phyloP scores from a whole-genome alignment of 2,329 filamentous ascomycete species.

The Aspergillus caelatus region DNA sequence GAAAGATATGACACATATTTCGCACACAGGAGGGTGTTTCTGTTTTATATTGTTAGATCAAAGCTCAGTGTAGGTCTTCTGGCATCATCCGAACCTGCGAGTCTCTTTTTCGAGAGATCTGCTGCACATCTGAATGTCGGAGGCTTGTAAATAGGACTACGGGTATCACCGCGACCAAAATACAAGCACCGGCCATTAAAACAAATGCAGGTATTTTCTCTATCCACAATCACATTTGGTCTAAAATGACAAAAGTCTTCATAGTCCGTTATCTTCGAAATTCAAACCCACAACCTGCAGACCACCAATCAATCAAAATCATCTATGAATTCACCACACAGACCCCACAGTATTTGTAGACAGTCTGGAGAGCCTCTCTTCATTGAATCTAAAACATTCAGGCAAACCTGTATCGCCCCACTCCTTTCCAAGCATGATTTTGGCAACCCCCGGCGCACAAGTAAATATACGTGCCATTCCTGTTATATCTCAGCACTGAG shows the following conservation, averaged over 20 bases:
- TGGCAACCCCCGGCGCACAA: neutral
- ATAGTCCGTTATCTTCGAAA: too few relatives aligned
- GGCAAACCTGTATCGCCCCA: neutral
- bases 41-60: neutral
- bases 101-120: neutral
- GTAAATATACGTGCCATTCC: conserved; percentile 5
- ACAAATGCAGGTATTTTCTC: too few relatives aligned
- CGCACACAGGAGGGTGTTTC: neutral
- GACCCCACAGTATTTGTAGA: neutral
- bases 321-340: neutral
- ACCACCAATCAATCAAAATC: neutral
- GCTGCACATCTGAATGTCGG: too few relatives aligned
- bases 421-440: neutral
- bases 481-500: neutral
- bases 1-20: neutral
- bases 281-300: neutral
- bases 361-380: neutral
- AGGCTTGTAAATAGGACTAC: too few relatives aligned
- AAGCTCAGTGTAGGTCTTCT: neutral
- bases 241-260: too few relatives aligned
- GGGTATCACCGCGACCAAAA: too few relatives aligned
- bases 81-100: neutral
- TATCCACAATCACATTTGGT: too few relatives aligned
- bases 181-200: too few relatives aligned
- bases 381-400: neutral